Evolutionary conservation across 805 yeast species (phyloP), one percentile per base, ranked within the genome.

Genomic region (Ogataea saltuana): DNA sequence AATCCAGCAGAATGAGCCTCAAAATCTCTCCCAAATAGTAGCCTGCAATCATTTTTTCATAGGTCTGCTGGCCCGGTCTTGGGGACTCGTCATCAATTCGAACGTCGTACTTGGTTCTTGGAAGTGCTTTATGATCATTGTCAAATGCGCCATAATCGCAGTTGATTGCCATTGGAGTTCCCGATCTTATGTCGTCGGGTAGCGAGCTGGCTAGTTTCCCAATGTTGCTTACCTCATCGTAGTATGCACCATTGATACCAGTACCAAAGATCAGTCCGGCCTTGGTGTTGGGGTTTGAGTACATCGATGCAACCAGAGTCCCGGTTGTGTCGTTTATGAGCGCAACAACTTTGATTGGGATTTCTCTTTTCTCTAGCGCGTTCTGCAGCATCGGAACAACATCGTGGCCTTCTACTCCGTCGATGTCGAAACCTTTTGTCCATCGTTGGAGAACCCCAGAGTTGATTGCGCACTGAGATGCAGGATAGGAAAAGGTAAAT

Each of bases 141-240:
- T 91, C 98, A 64, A 91, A 91, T 6, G 97, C 91, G 60, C 99
- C 98, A 71, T 91, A 91, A 72, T 91, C 99, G 75, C 97, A 89
- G 76, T 91, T 91, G 66, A 91, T 91, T 42, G 97, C 97, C 95
- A 91, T 90, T 50, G 84, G 81, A 32, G 85, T 75, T 38, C 77
- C 78, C 8, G 64, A 66, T 28, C 21, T 61, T 54, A 88, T 76
- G 61, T 88, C 96, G 16, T 67, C 70, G 22, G 80, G 75, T 42
- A 84, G 65, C 56, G 68, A 70, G 47, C 93, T 95, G 56, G 80
- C 80, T 55, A 91, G 75, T 72, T 91, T 91, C 51, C 90, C 91
- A 56, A 91, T 80, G 57, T 79, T 79, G 40, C 72, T 66, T 41
- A 81, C 83, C 38, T 68, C 68, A 58, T 91, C 98, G 69, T 82